Conservation (phyloP, 805 yeast genomes). For the Candida berthetii region DNA sequence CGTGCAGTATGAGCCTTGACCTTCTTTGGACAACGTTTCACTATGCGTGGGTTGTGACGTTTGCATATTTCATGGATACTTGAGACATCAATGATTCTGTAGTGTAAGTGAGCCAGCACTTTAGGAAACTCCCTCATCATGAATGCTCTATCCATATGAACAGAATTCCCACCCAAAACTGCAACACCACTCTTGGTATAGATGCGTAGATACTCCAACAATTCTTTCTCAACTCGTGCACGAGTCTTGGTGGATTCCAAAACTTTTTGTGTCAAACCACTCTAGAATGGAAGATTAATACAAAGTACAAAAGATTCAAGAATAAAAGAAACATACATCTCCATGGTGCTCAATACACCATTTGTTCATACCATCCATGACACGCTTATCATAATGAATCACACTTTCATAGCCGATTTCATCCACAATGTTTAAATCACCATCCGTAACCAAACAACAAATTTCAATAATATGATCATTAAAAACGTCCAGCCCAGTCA, state of each 20-base stretch:
- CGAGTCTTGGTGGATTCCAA: constrained; percentile 46
- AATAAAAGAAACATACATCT: constrained; percentile 3
- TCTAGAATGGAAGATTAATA: constrained; percentile 14
- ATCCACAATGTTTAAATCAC: constrained; percentile 65
- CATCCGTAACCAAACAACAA: constrained; percentile 87
- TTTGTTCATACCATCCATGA: constrained; percentile 69
- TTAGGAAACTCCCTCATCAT: constrained; percentile 79
- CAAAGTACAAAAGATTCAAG: neutral
- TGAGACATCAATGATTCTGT: constrained; percentile 89
- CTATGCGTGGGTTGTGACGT: constrained; percentile 67
- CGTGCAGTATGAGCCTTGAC: constrained; percentile 77
- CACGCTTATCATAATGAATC: constrained; percentile 56
- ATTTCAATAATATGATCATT: constrained; percentile 88
- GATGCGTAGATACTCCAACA: constrained; percentile 53
- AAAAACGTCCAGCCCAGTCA: constrained; percentile 88
- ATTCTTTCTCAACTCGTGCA: constrained; percentile 56
- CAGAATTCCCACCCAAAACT: constrained; percentile 83
- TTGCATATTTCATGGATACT: constrained; percentile 72
- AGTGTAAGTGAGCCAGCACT: constrained; percentile 45
- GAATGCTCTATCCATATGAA: constrained; percentile 87
- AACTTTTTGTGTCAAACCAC: constrained; percentile 75
- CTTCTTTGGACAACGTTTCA: constrained; percentile 57
- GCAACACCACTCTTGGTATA: constrained; percentile 54
- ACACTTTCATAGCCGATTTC: constrained; percentile 75
- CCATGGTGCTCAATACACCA: constrained; percentile 90